Conservation (phyloP, 176 grass and related monocot species). For the Raddia guianensis region DNA sequence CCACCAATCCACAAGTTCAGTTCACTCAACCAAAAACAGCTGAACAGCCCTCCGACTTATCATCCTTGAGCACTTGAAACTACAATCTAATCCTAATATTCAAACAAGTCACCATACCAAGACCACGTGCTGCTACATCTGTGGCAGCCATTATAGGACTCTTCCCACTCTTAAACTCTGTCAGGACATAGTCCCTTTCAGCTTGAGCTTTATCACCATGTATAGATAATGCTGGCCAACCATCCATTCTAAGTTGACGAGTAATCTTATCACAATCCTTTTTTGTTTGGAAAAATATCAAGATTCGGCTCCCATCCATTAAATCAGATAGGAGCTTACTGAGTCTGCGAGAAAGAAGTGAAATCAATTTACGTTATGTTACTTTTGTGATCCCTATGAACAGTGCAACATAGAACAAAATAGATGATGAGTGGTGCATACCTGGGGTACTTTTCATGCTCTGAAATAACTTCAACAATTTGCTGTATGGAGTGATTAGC, state of each 20-base stretch:
- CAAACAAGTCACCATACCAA: slow-evolving; percentile 94
- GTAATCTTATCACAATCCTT: slow-evolving; percentile 92
- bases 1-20: slow-evolving; percentile 88
- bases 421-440: slow-evolving; percentile 18
- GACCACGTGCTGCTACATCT: slow-evolving; percentile 98
- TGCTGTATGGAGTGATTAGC: slow-evolving; percentile 98
- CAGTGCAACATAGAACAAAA: background rate
- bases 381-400: slow-evolving; percentile 21
- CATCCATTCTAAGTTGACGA: slow-evolving; percentile 97
- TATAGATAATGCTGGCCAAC: slow-evolving; percentile 96
- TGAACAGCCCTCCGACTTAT: slow-evolving; percentile 84
- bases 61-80: slow-evolving; percentile 65
- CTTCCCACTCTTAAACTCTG: slow-evolving; percentile 92
- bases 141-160: slow-evolving; percentile 98
- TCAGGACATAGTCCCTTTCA: slow-evolving; percentile 95
- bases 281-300: slow-evolving; percentile 98
- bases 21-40: slow-evolving; percentile 90
- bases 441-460: slow-evolving; percentile 96
- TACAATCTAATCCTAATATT: slow-evolving; percentile 64
- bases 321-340: slow-evolving; percentile 81
- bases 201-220: slow-evolving; percentile 97
- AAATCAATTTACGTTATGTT: slow-evolving; percentile 15
- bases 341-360: slow-evolving; percentile 54
- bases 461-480: slow-evolving; percentile 85
- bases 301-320: slow-evolving; percentile 90